These are phyloP conservation scores for Dentipellis sp. DNA, from an alignment of 768 basidiomycete genomes.

Conservation along the genomic window DNA sequence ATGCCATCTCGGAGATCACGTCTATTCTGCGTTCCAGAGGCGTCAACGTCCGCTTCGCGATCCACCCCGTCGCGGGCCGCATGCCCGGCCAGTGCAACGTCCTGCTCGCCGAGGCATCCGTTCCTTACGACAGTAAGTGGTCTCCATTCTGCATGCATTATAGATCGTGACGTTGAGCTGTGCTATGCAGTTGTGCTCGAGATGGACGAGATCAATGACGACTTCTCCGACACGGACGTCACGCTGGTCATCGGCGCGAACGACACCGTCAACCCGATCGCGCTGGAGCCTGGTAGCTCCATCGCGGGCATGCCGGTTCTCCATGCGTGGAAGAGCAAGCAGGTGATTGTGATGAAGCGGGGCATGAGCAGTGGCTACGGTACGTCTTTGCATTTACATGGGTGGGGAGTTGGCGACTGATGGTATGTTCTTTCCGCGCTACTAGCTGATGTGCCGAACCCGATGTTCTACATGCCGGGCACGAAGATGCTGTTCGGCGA, in stretches of 20 bases:
- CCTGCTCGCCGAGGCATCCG: conserved; percentile 82
- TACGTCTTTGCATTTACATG: conserved; percentile 18
- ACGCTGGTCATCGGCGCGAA: conserved; percentile 88
- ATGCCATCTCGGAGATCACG: conserved; percentile 64
- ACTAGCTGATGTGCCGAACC: conserved; percentile 83
- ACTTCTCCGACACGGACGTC: conserved; percentile 84
- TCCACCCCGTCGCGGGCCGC: conserved; percentile 85
- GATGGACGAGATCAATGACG: conserved; percentile 94
- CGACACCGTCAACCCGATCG: conserved; percentile 88
- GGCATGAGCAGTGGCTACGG: conserved; percentile 86
- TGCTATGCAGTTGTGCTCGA: conserved; percentile 65
- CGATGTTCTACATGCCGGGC: conserved; percentile 88
- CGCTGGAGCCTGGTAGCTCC: conserved; percentile 75
- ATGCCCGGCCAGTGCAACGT: conserved; percentile 95
- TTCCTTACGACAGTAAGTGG: conserved; percentile 76
- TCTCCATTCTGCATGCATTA: neutral
- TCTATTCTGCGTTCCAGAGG: conserved; percentile 63
- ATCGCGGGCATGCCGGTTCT: conserved; percentile 92
- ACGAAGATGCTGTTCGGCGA: conserved; percentile 91
- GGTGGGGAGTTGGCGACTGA: neutral
- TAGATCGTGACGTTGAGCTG: neutral
- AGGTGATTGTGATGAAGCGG: conserved; percentile 88
- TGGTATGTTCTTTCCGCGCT: neutral
- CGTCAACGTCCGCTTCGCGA: conserved; percentile 77
- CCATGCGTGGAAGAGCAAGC: conserved; percentile 90